Conservation (phyloP, 225 moss, liverwort and hornwort species). For the Antitrichia curtipendula region DNA sequence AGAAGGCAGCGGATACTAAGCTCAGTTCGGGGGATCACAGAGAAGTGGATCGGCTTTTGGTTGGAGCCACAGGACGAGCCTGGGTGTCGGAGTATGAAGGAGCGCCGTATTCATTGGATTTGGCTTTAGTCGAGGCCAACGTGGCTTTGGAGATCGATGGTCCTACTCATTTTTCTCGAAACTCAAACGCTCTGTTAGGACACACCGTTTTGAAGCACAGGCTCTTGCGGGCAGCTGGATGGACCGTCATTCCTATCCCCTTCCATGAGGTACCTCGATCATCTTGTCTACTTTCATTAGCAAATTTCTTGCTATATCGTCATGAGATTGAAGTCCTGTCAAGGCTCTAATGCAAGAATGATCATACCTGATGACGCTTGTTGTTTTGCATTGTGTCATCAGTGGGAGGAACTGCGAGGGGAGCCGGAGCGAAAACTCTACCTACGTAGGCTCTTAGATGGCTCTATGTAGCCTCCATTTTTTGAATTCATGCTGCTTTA, state of each 20-base stretch:
- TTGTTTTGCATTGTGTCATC: background rate
- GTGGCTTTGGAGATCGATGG: constrained; percentile 84
- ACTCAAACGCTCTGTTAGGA: constrained; percentile 44
- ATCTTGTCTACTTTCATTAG: background rate
- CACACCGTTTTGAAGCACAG: constrained; percentile 73
- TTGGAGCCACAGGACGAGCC: constrained; percentile 38
- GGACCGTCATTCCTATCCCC: constrained; percentile 69
- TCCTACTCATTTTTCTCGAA: constrained; percentile 77
- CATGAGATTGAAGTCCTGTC: background rate
- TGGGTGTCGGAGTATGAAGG: constrained; percentile 65
- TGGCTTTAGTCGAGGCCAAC: constrained; percentile 52
- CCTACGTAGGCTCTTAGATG: constrained; percentile 16
- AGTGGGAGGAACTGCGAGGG: constrained; percentile 34
- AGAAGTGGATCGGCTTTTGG: constrained; percentile 69
- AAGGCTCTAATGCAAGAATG: background rate
- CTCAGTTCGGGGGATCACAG: constrained; percentile 64
- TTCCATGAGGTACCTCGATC: constrained; percentile 53
- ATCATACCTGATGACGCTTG: background rate
- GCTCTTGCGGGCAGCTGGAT: constrained; percentile 73
- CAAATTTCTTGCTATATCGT: background rate
- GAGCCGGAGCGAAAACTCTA: constrained; percentile 34
- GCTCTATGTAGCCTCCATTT: background rate
- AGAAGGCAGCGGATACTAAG: constrained; percentile 30
- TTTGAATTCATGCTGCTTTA: background rate
- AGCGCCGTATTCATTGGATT: constrained; percentile 68